Percentiles rank a stretch among this genome's conserved stretches.
Conservation (phyloP, 768 basidiomycete species). For the Leccinum broughii region DNA sequence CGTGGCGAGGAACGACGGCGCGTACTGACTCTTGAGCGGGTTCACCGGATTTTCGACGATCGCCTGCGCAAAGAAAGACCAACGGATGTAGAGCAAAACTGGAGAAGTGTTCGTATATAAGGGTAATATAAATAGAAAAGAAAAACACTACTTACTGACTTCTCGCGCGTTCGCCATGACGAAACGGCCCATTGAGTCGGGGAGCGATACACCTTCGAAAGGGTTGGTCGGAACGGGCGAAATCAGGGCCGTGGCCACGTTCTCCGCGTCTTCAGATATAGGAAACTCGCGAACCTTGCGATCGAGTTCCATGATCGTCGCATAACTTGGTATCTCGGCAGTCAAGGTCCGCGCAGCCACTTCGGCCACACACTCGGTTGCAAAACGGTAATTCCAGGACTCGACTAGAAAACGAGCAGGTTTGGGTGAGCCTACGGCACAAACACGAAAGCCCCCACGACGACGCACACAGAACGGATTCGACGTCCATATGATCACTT, state of each 20-base stretch:
- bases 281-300: conserved; percentile 66
- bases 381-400: conserved; percentile 63
- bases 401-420: conserved; percentile 43
- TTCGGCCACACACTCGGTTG: conserved; percentile 63
- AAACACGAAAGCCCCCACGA: background rate
- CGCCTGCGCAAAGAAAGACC: conserved; percentile 71
- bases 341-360: conserved; percentile 62
- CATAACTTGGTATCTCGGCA: conserved; percentile 62
- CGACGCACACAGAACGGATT: conserved; percentile 29
- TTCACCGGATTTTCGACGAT: conserved; percentile 66
- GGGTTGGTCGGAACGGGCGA: conserved; percentile 14
- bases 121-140: background rate
- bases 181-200: conserved; percentile 41
- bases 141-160: conserved; percentile 33
- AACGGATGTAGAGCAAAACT: conserved; percentile 66
- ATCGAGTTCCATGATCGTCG: conserved; percentile 67
- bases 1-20: conserved; percentile 63
- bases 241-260: conserved; percentile 38
- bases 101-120: background rate
- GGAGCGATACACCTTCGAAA: conserved; percentile 14
- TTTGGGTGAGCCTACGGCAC: background rate
- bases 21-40: conserved; percentile 64
- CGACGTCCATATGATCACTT: conserved; percentile 20
- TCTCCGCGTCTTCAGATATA: conserved; percentile 47
- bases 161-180: conserved; percentile 38